phyloP scores from a whole-genome alignment of 2,329 filamentous ascomycete genomes.

The Pseudogymnoascus sp. region DNA sequence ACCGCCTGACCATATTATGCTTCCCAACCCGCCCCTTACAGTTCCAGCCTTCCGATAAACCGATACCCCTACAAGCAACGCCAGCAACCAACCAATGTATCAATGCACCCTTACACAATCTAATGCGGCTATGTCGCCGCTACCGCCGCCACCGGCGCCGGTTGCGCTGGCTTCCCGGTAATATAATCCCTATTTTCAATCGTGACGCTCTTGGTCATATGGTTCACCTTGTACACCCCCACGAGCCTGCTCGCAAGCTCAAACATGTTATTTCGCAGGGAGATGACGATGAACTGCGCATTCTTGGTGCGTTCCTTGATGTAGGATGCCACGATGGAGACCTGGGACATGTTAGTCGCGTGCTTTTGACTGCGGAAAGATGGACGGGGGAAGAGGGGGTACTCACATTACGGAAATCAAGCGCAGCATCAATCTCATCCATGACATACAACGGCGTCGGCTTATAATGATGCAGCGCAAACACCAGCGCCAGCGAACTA shows the following conservation, averaged over 20 bases:
- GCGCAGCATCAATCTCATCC: conserved; percentile 97
- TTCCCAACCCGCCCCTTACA: background rate
- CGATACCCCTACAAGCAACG: background rate
- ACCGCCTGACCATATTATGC: background rate
- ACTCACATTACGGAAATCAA: conserved; percentile 96
- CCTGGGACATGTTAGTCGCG: conserved; percentile 41
- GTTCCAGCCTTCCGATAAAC: background rate
- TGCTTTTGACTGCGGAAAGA: background rate
- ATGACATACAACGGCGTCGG: conserved; percentile 97
- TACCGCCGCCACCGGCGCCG: background rate
- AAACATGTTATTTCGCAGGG: conserved; percentile 98
- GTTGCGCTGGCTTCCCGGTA: background rate
- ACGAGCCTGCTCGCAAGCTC: conserved; percentile 92
- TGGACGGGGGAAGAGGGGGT: background rate
- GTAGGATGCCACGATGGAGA: conserved; percentile 95
- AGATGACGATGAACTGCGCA: conserved; percentile 98
- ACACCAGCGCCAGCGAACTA: conserved; percentile 88
- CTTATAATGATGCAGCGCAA: conserved; percentile 96
- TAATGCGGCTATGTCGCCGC: background rate
- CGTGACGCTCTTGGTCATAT: conserved; percentile 92
- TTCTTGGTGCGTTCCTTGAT: conserved; percentile 99
- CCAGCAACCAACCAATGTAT: background rate
- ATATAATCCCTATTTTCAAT: conserved; percentile 78
- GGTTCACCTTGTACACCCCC: conserved; percentile 98
- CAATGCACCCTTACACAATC: background rate